phyloP scores from a whole-genome alignment of 2,329 filamentous ascomycete species.

The Neocatenulostroma microsporum region DNA sequence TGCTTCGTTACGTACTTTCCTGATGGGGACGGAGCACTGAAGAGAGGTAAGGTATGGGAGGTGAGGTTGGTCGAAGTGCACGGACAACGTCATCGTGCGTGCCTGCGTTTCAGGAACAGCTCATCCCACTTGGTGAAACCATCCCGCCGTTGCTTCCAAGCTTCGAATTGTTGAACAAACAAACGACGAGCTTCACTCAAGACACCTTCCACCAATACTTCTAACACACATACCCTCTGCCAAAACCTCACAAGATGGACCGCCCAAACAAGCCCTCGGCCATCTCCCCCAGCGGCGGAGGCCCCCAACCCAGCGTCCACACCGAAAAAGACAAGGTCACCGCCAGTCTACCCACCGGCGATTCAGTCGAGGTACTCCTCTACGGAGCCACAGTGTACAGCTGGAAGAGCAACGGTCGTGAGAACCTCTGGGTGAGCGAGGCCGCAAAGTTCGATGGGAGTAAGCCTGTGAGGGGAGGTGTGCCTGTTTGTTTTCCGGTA shows the following conservation, averaged over 20 bases:
- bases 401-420: slow-evolving; percentile 71
- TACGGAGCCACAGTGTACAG: slow-evolving; percentile 86
- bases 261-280: slow-evolving; percentile 75
- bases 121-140: neutral
- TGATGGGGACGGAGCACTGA: no score
- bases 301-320: slow-evolving; percentile 67
- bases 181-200: no score
- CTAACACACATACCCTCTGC: no score
- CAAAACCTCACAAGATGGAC: slow-evolving; percentile 51
- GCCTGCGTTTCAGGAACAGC: neutral
- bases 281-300: slow-evolving; percentile 57
- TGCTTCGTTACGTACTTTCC: no score
- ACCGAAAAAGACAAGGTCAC: slow-evolving; percentile 64
- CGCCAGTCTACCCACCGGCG: slow-evolving; percentile 77
- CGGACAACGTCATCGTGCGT: slow-evolving; percentile 1
- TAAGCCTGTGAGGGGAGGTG: slow-evolving; percentile 84
- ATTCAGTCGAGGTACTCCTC: slow-evolving; percentile 78
- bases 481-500: slow-evolving; percentile 90
- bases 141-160: slow-evolving; percentile 2
- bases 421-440: slow-evolving; percentile 26
- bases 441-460: slow-evolving; percentile 69
- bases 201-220: no score
- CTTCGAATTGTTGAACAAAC: neutral
- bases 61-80: no score
- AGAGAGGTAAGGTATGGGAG: no score